A percentile compares a stretch with the other conserved stretches of the same genome.
Evolutionary conservation across 345 rosid genomes (phyloP).

Genomic region (Microthlaspi erraticum): DNA sequence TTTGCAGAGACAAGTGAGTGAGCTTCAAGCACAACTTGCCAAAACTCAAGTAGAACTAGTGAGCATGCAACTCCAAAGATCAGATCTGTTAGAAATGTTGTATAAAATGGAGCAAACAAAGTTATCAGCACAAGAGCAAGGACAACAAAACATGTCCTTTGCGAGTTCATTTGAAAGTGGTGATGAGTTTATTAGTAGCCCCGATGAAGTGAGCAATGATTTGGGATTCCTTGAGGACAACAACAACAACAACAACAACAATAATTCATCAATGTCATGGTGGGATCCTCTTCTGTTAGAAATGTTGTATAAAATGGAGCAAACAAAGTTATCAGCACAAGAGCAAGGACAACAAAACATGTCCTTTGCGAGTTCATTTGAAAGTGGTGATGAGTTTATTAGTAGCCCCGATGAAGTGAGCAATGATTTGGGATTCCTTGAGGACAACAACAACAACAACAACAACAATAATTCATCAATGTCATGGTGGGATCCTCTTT

Average conservation of each 20-base stretch:
- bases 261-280: conserved; percentile 39
- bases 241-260: conserved; percentile 31
- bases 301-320: conserved; percentile 63
- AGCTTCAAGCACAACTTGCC: conserved; percentile 85
- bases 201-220: conserved; percentile 49
- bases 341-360: conserved; percentile 44
- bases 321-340: conserved; percentile 44
- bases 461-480: conserved; percentile 38
- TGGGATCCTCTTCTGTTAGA: conserved; percentile 76
- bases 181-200: conserved; percentile 48
- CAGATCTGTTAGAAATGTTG: conserved; percentile 63
- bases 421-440: conserved; percentile 51
- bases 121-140: conserved; percentile 44
- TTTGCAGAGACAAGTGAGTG: conserved; percentile 76
- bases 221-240: conserved; percentile 51
- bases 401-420: conserved; percentile 50
- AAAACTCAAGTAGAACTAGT: conserved; percentile 74
- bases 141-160: conserved; percentile 41
- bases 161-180: conserved; percentile 47
- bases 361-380: conserved; percentile 44
- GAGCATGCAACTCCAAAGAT: conserved; percentile 71
- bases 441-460: conserved; percentile 38
- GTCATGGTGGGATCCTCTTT: conserved; percentile 66
- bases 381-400: conserved; percentile 48
- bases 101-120: conserved; percentile 61